Evolutionary conservation across 768 basidiomycete genomes (phyloP), one percentile per base, ranked within the genome.

Genomic region (Podaxis sp.): DNA sequence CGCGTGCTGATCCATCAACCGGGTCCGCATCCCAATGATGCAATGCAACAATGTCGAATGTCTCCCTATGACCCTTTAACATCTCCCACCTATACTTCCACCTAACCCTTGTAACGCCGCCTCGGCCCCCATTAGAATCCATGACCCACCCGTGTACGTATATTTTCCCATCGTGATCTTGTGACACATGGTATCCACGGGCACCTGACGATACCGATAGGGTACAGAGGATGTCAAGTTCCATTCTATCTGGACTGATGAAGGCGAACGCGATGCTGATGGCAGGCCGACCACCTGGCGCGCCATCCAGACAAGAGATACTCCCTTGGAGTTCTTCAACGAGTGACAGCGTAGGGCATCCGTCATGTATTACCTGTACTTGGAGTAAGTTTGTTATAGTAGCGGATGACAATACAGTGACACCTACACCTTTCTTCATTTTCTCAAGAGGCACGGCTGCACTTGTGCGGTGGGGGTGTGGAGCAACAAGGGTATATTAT

Each of bases 221-320:
- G 89, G 87, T 46, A 73, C 74, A 1, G 80, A 85, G 62, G 87
- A 89, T 63, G 81, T 91, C 55, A 73, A 61, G 42, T 90, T 90
- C 73, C 90, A 92, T 69, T 89, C 88, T 2, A 69, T 91, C 46
- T 85, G 83, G 71, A 89, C 83, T 10, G 79, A 86, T 38, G 87
- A 87, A 66, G 80, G 79, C 42, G 71, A 78, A 61, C 70, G 71
- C 55, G 77, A 81, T 57, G 72, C 66, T 38, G 78, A 80, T 47
- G 79, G 77, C 7, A 79, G 77, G 27, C 82, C 86, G 1, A 80
- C 76, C 11, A 78, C 77, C 54, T 91, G 83, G 81, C 76, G 80
- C 58, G 90, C 89, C 9, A 80, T 91, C 63, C 89, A 91, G 64
- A 79, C 77, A 1, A 63, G 67, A 36, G 79, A 82, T 59, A 81